These are phyloP conservation scores for Pistacia atlantica DNA, from an alignment of 345 rosid species.

Conservation along the genomic window DNA sequence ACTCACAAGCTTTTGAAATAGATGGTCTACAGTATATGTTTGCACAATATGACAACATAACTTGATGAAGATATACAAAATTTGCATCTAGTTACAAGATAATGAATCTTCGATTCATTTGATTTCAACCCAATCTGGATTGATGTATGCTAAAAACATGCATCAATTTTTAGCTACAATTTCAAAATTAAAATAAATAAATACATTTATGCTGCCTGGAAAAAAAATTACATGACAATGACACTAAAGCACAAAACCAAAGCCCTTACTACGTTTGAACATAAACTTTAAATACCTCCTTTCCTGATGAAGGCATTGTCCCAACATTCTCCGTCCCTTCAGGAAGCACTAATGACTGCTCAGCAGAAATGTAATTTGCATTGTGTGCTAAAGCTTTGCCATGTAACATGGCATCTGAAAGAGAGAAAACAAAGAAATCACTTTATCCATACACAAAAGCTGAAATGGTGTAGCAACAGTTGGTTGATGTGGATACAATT, in stretches of 20 bases:
- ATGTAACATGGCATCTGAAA: constrained; percentile 24
- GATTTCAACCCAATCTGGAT: neutral
- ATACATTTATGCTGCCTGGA: neutral
- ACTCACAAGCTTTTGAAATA: neutral
- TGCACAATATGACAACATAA: neutral
- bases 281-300: constrained; percentile 32
- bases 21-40: neutral
- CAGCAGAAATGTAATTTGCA: constrained; percentile 14
- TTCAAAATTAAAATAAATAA: neutral
- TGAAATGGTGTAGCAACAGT: neutral
- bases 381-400: constrained; percentile 14
- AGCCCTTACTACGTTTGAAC: neutral
- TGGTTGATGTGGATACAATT: neutral
- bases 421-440: constrained; percentile 7
- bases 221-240: neutral
- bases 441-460: neutral
- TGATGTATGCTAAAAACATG: neutral
- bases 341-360: constrained; percentile 20
- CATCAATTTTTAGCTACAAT: neutral
- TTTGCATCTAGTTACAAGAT: neutral
- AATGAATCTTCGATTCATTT: too few relatives aligned
- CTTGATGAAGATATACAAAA: neutral
- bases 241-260: neutral
- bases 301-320: constrained; percentile 24
- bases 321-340: constrained; percentile 27